Evolutionary conservation across 441 rosid genomes (phyloP).

Genomic region (Erysimum pusillum): DNA sequence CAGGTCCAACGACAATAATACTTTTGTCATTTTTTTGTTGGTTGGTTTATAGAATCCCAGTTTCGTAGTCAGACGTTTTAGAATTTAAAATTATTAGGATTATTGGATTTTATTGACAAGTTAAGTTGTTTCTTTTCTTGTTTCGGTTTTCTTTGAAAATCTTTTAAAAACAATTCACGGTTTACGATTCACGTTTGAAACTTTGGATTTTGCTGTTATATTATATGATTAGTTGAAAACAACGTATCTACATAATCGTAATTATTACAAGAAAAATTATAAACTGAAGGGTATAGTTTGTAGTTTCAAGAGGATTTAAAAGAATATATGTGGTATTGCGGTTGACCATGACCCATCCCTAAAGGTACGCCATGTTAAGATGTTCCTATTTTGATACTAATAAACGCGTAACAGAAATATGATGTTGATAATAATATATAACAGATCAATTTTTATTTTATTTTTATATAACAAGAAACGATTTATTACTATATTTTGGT

Average conservation of each 20-base stretch:
- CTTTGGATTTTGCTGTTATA: background rate
- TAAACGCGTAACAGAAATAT: constrained; percentile 14
- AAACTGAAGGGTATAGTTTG: background rate
- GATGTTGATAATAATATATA: too few relatives aligned
- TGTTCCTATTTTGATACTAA: constrained; percentile 12
- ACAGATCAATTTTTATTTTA: too few relatives aligned
- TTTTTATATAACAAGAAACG: too few relatives aligned
- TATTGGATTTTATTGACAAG: background rate
- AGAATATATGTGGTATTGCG: too few relatives aligned
- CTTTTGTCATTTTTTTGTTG: background rate
- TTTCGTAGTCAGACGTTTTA: background rate
- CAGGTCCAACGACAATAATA: background rate
- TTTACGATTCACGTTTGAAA: background rate
- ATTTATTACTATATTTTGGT: background rate
- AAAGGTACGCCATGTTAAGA: constrained; percentile 3
- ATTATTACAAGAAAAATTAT: background rate
- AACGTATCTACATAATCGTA: background rate
- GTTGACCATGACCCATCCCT: constrained; percentile 2
- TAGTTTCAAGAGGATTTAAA: constrained; percentile 10
- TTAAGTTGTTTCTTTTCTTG: background rate
- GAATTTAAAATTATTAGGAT: background rate
- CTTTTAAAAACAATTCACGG: background rate
- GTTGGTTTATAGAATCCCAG: background rate
- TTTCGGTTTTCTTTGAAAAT: background rate
- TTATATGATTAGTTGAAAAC: background rate